Percentiles rank a stretch among this genome's conserved stretches.
phyloP scores from a whole-genome alignment of 2,329 filamentous ascomycete genomes.

The Trichoderma polysporum region DNA sequence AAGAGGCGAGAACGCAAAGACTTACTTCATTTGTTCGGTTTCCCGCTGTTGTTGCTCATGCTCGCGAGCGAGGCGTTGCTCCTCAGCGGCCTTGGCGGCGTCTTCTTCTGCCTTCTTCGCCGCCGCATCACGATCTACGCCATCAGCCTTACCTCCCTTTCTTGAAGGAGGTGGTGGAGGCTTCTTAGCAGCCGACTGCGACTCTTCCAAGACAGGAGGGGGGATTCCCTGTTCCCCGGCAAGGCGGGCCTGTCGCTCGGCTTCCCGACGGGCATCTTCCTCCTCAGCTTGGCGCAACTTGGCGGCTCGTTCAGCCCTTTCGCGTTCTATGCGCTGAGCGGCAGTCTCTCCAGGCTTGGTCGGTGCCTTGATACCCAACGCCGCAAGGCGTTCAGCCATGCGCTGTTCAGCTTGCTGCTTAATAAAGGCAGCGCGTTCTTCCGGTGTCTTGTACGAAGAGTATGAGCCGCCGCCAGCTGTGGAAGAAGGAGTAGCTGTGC shows the following conservation, averaged over 20 bases:
- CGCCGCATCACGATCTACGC: conserved; percentile 49
- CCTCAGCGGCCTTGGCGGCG: conserved; percentile 59
- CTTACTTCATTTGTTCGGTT: conserved; percentile 79
- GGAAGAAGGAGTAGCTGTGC: conserved; percentile 46
- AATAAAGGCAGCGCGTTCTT: conserved; percentile 93
- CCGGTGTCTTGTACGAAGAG: conserved; percentile 81
- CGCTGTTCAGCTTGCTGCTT: conserved; percentile 95
- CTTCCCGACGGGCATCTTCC: conserved; percentile 84
- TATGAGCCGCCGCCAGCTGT: conserved; percentile 65
- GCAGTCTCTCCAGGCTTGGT: conserved; percentile 76
- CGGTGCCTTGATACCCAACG: conserved; percentile 84
- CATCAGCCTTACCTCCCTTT: conserved; percentile 64
- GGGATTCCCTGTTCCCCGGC: conserved; percentile 72
- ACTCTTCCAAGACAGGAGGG: conserved; percentile 51
- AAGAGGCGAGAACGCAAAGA: conserved; percentile 31
- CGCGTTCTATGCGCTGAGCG: conserved; percentile 82
- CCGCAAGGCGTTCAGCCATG: conserved; percentile 93
- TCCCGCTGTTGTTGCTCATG: conserved; percentile 74
- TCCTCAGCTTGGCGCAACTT: conserved; percentile 88
- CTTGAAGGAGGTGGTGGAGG: conserved; percentile 79
- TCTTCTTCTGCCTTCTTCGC: conserved; percentile 63
- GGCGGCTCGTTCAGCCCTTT: conserved; percentile 82
- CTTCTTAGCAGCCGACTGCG: conserved; percentile 55
- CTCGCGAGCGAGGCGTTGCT: conserved; percentile 65
- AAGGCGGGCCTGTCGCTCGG: conserved; percentile 79